Evolutionary conservation across 805 yeast species (phyloP), one percentile per base, ranked within the genome.

Genomic region (Yamadazyma phyllophila): DNA sequence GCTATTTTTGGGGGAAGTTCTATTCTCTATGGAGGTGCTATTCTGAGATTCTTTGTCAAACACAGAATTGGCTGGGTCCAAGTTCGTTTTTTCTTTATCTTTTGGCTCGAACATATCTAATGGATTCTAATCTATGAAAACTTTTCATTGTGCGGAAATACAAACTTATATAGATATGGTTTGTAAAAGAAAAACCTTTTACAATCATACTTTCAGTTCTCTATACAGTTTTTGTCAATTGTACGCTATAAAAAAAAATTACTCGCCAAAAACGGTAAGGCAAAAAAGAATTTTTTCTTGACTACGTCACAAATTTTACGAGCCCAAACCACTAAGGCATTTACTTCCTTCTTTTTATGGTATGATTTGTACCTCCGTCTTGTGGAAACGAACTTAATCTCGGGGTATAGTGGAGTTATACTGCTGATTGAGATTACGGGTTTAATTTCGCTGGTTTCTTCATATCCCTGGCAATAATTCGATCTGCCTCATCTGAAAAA

Each of bases 31-130:
- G 16, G 17, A 36, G 7, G n/a, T 14, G 26, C 31, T 36, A 12
- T 11, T 35, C 15, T 26, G 40, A 8, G 40, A 24, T 9, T 36
- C 40, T 26, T 36, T 36, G 16, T 36, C 40, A 36, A 36, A 36
- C 38, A 35, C 16, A 3, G 40, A 13, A 24, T 26, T 36, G 4
- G 31, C 10, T 32, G 36, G 36, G 13, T 8, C 36, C 17, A 15
- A 32, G 5, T 32, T 15, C 13, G 31, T 11, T 14, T 32, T 32
- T 15, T n/a, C 29, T 26, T 26, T 36, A 16, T 35, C 38, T n/a
- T 36, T 36, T 12, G 30, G n/a, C 15, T 26, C 27, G 12, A 36
- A 36, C 40, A 36, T 29, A 10, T 29, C 11, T 10, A n/a, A n/a
- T 29, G 13, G 11, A 7, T 29, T 29, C 31, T 29, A 29, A 4